Conservation (phyloP, 305 asterid species). For the Fraxinus floribunda region DNA sequence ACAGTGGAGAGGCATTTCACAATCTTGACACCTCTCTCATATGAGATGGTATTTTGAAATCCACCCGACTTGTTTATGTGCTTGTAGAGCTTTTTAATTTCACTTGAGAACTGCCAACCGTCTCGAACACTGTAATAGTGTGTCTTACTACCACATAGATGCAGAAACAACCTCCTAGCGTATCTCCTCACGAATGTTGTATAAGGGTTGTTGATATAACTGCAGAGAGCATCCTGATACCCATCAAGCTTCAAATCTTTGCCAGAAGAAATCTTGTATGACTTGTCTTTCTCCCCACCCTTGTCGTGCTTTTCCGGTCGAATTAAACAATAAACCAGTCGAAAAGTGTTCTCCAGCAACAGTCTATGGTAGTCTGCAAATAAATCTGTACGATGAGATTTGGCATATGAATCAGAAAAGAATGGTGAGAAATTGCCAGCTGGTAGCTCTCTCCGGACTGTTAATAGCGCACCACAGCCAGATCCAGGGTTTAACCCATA, state of each 20-base stretch:
- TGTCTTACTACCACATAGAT: slow-evolving; percentile 97
- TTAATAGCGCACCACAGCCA: slow-evolving; percentile 90
- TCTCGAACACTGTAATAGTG: slow-evolving; percentile 96
- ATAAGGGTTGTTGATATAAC: slow-evolving; percentile 90
- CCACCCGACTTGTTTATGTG: slow-evolving; percentile 94
- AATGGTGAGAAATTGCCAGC: slow-evolving; percentile 97
- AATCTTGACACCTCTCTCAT: slow-evolving; percentile 94
- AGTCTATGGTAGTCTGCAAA: slow-evolving; percentile 89
- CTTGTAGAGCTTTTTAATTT: slow-evolving; percentile 85
- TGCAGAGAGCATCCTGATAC: slow-evolving; percentile 94
- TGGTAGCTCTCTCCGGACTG: slow-evolving; percentile 89
- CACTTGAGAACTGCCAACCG: slow-evolving; percentile 92
- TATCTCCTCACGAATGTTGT: slow-evolving; percentile 88
- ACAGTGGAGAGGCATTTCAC: slow-evolving; percentile 85
- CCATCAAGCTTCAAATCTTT: slow-evolving; percentile 98
- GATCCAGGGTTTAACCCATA: slow-evolving; percentile 62
- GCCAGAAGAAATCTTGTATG: slow-evolving; percentile 52
- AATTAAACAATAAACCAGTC: slow-evolving; percentile 88
- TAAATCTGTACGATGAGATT: slow-evolving; percentile 87
- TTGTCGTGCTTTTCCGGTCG: slow-evolving; percentile 99
- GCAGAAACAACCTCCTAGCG: slow-evolving; percentile 95
- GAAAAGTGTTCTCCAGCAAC: slow-evolving; percentile 86
- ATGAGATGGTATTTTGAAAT: slow-evolving; percentile 78
- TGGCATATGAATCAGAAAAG: slow-evolving; percentile 92
- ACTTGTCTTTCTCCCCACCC: slow-evolving; percentile 88